Conservation (phyloP, 257 asterid genomes). For the Petrea volubilis region DNA sequence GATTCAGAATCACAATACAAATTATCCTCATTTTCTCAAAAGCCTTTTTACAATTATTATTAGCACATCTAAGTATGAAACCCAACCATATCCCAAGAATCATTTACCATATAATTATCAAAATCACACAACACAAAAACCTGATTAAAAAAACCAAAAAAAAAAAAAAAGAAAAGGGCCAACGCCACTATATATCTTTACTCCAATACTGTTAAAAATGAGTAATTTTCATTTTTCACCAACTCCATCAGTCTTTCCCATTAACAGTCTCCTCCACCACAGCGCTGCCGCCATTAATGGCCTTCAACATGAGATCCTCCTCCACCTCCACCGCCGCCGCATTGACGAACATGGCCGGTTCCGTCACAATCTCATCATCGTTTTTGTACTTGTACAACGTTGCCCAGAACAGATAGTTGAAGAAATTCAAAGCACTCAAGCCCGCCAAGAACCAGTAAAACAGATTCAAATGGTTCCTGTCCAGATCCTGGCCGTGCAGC, state of each 20-base stretch:
- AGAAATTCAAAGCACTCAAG: slow-evolving; percentile 62
- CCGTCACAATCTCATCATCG: slow-evolving; percentile 24
- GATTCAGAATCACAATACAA: too few species aligned
- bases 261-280: slow-evolving; percentile 21
- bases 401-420: slow-evolving; percentile 73
- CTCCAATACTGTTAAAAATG: not conserved
- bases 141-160: not conserved
- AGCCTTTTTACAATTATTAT: slow-evolving; percentile 20
- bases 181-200: slow-evolving; percentile 26
- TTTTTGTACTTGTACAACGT: slow-evolving; percentile 65
- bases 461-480: slow-evolving; percentile 48
- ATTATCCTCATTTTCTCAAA: slow-evolving; percentile 11
- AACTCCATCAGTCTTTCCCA: slow-evolving; percentile 30
- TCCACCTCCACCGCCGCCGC: slow-evolving; percentile 28
- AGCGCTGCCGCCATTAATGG: slow-evolving; percentile 22
- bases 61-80: slow-evolving; percentile 26
- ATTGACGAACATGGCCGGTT: slow-evolving; percentile 21
- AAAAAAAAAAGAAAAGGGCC: not conserved
- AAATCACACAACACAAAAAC: slow-evolving; percentile 30
- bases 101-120: slow-evolving; percentile 16
- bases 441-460: slow-evolving; percentile 85
- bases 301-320: slow-evolving; percentile 18
- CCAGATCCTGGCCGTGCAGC: slow-evolving; percentile 61
- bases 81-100: slow-evolving; percentile 22
- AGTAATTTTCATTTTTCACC: too few species aligned